Percentiles rank a stretch among this genome's conserved stretches.
phyloP scores from a whole-genome alignment of 805 yeast genomes.

The Naumovozyma castellii region DNA sequence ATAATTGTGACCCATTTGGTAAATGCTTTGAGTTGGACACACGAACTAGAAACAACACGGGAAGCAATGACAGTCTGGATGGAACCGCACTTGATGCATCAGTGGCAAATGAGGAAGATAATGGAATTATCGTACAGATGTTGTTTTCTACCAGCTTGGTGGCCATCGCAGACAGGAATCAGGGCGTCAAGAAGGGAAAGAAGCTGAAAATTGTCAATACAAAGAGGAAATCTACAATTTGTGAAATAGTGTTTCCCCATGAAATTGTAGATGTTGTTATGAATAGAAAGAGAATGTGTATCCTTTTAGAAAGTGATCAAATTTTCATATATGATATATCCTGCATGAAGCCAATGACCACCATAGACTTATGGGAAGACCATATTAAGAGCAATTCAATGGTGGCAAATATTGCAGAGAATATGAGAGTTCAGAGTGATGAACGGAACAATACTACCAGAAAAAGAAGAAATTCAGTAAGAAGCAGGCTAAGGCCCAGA shows the following conservation, averaged over 20 bases:
- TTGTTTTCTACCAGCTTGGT: constrained; percentile 78
- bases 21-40: constrained; percentile 46
- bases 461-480: constrained; percentile 9
- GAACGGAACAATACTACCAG: constrained; percentile 1
- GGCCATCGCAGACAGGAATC: constrained; percentile 71
- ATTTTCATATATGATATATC: constrained; percentile 83
- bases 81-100: constrained; percentile 3
- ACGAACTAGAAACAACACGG: constrained; percentile 7
- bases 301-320: constrained; percentile 62
- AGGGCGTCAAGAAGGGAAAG: constrained; percentile 50
- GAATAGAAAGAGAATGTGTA: constrained; percentile 74
- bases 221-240: constrained; percentile 60
- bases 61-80: not conserved
- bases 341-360: constrained; percentile 73
- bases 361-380: constrained; percentile 39
- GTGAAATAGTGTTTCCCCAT: constrained; percentile 83
- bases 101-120: constrained; percentile 27
- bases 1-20: constrained; percentile 83
- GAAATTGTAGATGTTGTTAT: constrained; percentile 61
- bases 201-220: constrained; percentile 61
- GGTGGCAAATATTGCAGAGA: not conserved
- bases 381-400: constrained; percentile 4
- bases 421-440: not conserved
- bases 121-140: constrained; percentile 64
- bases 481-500: constrained; percentile 12